These are phyloP conservation scores for Saturnispora diversa DNA, from an alignment of 805 yeast species.

Conservation along the genomic window DNA sequence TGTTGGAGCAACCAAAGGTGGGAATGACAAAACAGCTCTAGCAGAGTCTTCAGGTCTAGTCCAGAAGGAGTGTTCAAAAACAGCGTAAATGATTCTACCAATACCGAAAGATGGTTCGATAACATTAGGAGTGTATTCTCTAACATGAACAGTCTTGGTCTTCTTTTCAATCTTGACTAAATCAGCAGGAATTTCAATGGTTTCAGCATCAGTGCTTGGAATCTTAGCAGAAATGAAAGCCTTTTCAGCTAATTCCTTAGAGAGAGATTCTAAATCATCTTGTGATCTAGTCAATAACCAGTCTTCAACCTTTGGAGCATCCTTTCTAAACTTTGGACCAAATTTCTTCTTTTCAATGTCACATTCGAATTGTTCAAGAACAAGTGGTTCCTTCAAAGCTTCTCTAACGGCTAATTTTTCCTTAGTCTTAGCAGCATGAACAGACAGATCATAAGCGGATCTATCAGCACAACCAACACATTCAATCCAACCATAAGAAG, in stretches of 20 bases:
- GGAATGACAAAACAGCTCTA: slow-evolving; percentile 79
- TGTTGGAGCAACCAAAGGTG: slow-evolving; percentile 95
- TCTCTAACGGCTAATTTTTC: slow-evolving; percentile 94
- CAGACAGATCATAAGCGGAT: slow-evolving; percentile 94
- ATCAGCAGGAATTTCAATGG: slow-evolving; percentile 58
- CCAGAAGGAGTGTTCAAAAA: slow-evolving; percentile 95
- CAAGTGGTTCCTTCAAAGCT: slow-evolving; percentile 73
- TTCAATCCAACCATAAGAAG: slow-evolving; percentile 98
- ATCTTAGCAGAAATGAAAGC: slow-evolving; percentile 61
- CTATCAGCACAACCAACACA: slow-evolving; percentile 99
- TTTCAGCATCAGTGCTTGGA: slow-evolving; percentile 51
- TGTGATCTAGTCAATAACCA: slow-evolving; percentile 72
- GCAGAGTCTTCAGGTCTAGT: slow-evolving; percentile 82
- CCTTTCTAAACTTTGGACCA: slow-evolving; percentile 96
- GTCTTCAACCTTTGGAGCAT: slow-evolving; percentile 85
- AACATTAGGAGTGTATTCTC: slow-evolving; percentile 94
- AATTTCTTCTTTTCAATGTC: slow-evolving; percentile 90
- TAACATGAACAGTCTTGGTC: slow-evolving; percentile 77
- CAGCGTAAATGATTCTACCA: slow-evolving; percentile 89
- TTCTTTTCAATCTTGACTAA: slow-evolving; percentile 71
- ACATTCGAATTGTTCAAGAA: slow-evolving; percentile 76
- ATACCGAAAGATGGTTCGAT: slow-evolving; percentile 99
- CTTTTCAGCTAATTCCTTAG: slow-evolving; percentile 53
- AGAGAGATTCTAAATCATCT: slow-evolving; percentile 72
- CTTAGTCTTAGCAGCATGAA: slow-evolving; percentile 90